Percentiles rank a stretch among this genome's conserved stretches.
phyloP scores from a whole-genome alignment of 208 protist species.

The Trichomonas vaginalis region DNA sequence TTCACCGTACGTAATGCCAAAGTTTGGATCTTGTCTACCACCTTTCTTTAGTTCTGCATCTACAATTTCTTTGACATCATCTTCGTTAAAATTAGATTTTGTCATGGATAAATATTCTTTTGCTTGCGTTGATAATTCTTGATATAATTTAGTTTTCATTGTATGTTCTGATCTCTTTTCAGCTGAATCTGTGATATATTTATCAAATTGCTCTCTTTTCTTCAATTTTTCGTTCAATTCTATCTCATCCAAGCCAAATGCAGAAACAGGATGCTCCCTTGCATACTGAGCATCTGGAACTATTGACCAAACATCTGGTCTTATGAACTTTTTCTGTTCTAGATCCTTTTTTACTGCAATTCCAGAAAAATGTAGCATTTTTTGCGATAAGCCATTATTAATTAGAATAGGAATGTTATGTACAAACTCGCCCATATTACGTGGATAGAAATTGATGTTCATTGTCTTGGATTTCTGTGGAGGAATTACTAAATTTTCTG shows the following conservation, averaged over 20 bases:
- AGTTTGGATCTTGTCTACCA: neutral
- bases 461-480: neutral
- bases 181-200: slow-evolving; percentile 10
- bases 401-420: neutral
- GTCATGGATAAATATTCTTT: neutral
- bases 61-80: neutral
- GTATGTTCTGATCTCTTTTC: neutral
- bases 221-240: neutral
- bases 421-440: neutral
- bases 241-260: neutral
- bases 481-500: neutral
- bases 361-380: neutral
- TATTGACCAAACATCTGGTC: neutral
- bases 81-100: neutral
- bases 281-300: neutral
- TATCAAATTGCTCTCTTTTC: neutral
- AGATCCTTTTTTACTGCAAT: neutral
- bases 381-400: neutral
- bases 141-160: neutral
- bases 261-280: neutral
- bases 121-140: neutral
- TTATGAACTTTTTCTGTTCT: neutral
- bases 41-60: neutral
- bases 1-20: neutral
- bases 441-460: neutral